Percentiles rank a stretch among this genome's conserved stretches.
phyloP scores from a whole-genome alignment of 73 alveolate genomes.

The Paramecium pentaurelia region DNA sequence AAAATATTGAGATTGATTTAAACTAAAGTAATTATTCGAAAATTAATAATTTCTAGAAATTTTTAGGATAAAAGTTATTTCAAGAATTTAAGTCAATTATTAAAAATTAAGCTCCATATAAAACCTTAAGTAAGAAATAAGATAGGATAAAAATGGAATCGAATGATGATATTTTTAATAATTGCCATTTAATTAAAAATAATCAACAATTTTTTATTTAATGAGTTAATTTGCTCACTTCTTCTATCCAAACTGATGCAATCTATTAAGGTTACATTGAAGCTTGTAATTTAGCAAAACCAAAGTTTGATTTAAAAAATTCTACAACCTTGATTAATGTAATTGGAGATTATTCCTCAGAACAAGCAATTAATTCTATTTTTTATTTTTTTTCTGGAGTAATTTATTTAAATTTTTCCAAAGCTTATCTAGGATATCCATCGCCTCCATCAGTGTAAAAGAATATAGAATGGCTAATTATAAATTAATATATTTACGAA shows the following conservation, averaged over 20 bases:
- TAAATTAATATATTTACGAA: neutral
- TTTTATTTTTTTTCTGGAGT: neutral
- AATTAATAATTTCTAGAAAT: too few relatives aligned
- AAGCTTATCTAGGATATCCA: neutral
- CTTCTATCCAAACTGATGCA: neutral
- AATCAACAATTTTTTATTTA: too few relatives aligned
- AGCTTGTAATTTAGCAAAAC: neutral
- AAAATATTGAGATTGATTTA: too few relatives aligned
- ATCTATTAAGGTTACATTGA: neutral
- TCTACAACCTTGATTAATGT: too few relatives aligned
- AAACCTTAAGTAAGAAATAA: too few relatives aligned
- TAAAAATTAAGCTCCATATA: too few relatives aligned
- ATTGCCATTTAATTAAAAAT: neutral
- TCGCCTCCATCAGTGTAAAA: neutral
- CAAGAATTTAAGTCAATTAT: too few relatives aligned
- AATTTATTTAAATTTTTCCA: neutral
- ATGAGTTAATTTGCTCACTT: neutral
- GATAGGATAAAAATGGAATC: too few relatives aligned
- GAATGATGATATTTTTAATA: too few relatives aligned
- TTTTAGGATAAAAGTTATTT: too few relatives aligned
- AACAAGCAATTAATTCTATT: neutral
- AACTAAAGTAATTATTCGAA: too few relatives aligned
- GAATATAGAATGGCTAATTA: neutral
- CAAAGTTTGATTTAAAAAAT: too few relatives aligned
- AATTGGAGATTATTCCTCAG: neutral